phyloP scores from a whole-genome alignment of 352 stramenopile species.

The Sclerospora graminicola region DNA sequence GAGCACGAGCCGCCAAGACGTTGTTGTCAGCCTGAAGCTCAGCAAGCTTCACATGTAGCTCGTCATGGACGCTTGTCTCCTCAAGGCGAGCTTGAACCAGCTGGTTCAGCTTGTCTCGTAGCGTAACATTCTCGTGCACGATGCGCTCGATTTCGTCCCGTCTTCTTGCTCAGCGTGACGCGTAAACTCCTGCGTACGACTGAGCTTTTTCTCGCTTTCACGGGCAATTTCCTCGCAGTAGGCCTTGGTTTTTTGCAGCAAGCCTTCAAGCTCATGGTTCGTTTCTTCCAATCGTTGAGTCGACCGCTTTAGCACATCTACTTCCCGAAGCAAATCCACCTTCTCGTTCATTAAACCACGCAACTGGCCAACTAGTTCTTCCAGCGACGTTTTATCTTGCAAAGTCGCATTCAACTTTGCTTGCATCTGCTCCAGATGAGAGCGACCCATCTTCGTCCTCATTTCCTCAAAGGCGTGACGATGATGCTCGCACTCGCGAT shows the following conservation, averaged over 20 bases:
- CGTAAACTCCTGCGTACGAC: slow-evolving; percentile 42
- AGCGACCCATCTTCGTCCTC: slow-evolving; percentile 10
- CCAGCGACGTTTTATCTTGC: slow-evolving; percentile 28
- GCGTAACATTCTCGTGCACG: slow-evolving; percentile 37
- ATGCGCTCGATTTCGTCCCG: slow-evolving; percentile 54
- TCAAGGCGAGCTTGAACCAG: slow-evolving; percentile 48
- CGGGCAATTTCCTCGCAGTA: slow-evolving; percentile 53
- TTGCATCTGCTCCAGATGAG: slow-evolving; percentile 20
- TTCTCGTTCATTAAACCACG: slow-evolving; percentile 36
- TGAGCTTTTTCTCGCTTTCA: slow-evolving; percentile 56
- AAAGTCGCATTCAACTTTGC: slow-evolving; percentile 27
- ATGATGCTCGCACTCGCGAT: slow-evolving; percentile 19
- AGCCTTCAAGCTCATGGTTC: slow-evolving; percentile 41
- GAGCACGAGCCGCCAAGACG: slow-evolving; percentile 60
- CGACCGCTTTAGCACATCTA: slow-evolving; percentile 40
- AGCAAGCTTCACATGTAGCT: slow-evolving; percentile 60
- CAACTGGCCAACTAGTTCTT: slow-evolving; percentile 25
- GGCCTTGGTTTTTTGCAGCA: slow-evolving; percentile 46
- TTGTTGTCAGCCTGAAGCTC: slow-evolving; percentile 83
- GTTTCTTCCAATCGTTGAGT: slow-evolving; percentile 34
- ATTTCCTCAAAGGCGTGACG: slow-evolving; percentile 13
- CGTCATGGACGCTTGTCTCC: slow-evolving; percentile 53
- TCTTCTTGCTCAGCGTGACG: slow-evolving; percentile 53
- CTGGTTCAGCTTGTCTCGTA: slow-evolving; percentile 59
- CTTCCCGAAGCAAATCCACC: slow-evolving; percentile 22